phyloP scores from a whole-genome alignment of 768 basidiomycete genomes.

The Boletus tylopilopsis region DNA sequence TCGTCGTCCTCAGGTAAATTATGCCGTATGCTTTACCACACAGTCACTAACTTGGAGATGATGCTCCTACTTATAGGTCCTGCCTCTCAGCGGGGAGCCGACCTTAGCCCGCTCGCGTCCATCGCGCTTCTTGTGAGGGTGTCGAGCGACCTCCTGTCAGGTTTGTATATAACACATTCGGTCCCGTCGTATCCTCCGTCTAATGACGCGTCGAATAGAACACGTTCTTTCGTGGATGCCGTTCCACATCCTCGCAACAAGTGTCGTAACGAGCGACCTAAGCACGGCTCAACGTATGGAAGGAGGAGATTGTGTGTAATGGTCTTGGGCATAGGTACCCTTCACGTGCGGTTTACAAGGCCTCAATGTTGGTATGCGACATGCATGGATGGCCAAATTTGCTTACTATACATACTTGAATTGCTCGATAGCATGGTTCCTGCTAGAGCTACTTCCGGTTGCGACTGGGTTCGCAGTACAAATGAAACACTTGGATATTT shows the following conservation, averaged over 20 bases:
- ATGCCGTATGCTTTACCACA: slow-evolving; percentile 20
- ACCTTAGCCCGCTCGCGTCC: slow-evolving; percentile 57
- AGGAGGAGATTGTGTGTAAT: slow-evolving; percentile 38
- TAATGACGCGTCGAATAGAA: slow-evolving; percentile 18
- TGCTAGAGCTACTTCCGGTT: neutral
- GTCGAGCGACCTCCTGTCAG: slow-evolving; percentile 55
- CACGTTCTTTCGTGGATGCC: slow-evolving; percentile 45
- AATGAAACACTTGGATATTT: neutral
- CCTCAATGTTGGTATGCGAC: slow-evolving; percentile 11
- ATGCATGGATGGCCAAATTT: slow-evolving; percentile 11
- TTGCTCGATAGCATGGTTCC: neutral
- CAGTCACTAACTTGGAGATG: slow-evolving; percentile 8
- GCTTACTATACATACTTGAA: neutral
- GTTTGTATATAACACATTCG: slow-evolving; percentile 25
- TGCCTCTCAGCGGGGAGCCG: slow-evolving; percentile 43
- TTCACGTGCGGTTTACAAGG: slow-evolving; percentile 4
- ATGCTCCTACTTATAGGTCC: slow-evolving; percentile 20
- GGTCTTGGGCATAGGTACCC: slow-evolving; percentile 15
- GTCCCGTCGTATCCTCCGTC: slow-evolving; percentile 4
- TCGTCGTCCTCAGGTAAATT: slow-evolving; percentile 29
- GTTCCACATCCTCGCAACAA: slow-evolving; percentile 65
- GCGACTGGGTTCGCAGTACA: neutral
- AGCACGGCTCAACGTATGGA: slow-evolving; percentile 65
- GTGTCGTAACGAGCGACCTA: slow-evolving; percentile 71
- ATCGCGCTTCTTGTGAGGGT: slow-evolving; percentile 72